Percentiles rank a stretch among this genome's conserved stretches.
Conservation (phyloP, 768 basidiomycete species). For the Russula compacta region DNA sequence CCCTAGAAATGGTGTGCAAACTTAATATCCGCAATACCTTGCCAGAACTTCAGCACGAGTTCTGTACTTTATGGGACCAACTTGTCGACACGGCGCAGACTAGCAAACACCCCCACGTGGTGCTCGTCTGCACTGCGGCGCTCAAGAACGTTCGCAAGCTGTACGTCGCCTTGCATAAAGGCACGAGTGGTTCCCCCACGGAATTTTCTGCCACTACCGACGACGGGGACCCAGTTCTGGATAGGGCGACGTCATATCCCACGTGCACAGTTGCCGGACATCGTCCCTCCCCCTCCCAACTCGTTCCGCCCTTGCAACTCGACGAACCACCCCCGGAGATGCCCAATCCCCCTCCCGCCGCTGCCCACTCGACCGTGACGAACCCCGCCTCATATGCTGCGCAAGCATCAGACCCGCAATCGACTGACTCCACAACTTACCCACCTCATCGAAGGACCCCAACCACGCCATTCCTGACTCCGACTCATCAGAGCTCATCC, state of each 20-base stretch:
- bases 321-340: background rate
- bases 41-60: background rate
- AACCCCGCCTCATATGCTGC: background rate
- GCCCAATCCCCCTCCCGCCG: background rate
- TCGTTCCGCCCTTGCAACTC: background rate
- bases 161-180: background rate
- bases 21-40: background rate
- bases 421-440: too few species aligned
- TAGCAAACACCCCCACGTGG: background rate
- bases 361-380: too few species aligned
- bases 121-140: background rate
- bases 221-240: background rate
- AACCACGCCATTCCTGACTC: background rate
- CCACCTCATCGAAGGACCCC: background rate
- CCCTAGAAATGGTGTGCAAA: background rate
- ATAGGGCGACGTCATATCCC: background rate
- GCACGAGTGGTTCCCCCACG: too few species aligned
- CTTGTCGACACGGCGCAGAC: background rate
- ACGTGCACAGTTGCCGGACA: background rate
- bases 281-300: too few species aligned
- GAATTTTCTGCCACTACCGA: background rate
- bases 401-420: too few species aligned
- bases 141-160: conserved; percentile 7
- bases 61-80: conserved; percentile 1
- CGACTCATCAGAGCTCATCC: too few species aligned